Evolutionary conservation across 352 stramenopile species (phyloP), one percentile per base, ranked within the genome.

Genomic region (Globisporangium cylindrosporum): DNA sequence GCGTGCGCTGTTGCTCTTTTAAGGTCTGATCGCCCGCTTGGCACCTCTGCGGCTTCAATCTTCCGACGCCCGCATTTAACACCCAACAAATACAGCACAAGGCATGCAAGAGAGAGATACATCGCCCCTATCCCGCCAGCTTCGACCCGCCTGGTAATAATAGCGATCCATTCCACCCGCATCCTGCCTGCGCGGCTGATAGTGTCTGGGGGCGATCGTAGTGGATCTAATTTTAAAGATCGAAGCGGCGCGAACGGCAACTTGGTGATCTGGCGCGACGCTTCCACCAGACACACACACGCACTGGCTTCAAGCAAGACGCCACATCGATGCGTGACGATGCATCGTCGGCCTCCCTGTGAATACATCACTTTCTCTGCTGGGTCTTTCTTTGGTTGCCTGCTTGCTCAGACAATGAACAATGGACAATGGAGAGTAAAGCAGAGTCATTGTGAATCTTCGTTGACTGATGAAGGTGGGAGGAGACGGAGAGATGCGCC

Each of bases 1-100:
- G n/a, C 32, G 56, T 62, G 56, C 56, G 32, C 20, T 49, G 55
- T 22, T 49, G 55, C 29, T 20, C 32, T 62, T 61, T 62, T 49
- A 10, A 9, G 55, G 32, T 62, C 56, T 62, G 32, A 34, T 4
- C 12, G 24, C n/a, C 25, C 22, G 49, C 49, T 8, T 57, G n/a
- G 8, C 15, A 18, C 41, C 41, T 48, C 27, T 3, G 14, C n/a
- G 53, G 53, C 53, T 38, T 59, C 53, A 36, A 38, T 25, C 53
- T 22, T 3, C 43, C 20, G 18, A 10, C 43, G 5, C 18, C 43
- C 6, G 43, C 43, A 22, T 51, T 51, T 12, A 51, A 51, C 43
- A 51, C 43, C 43, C 43, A 51, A 51, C 43, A 24, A 10, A n/a
- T 7, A 27, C 29, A 32, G 4, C 29, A 32, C 29, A 32, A 32